Evolutionary conservation across 352 stramenopile species (phyloP).

Genomic region (Bremia lactucae): DNA sequence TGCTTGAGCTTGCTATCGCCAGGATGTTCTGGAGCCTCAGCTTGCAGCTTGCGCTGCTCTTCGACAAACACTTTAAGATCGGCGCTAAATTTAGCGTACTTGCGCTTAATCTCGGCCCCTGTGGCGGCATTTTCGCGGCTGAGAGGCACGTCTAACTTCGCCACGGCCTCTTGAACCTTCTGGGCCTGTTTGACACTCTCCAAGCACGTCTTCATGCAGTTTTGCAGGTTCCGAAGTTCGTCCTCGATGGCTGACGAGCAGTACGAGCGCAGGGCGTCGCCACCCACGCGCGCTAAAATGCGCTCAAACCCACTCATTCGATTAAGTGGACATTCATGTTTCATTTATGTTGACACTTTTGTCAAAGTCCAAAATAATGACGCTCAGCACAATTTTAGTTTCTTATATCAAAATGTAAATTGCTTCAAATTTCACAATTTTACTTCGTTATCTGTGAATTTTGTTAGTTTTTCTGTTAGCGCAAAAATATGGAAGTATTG

Average conservation of each 20-base stretch:
- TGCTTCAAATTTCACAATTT: no score
- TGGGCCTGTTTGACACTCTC: conserved; percentile 45
- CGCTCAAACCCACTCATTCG: conserved; percentile 65
- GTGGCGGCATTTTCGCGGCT: conserved; percentile 41
- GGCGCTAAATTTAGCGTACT: conserved; percentile 36
- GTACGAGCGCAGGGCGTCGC: conserved; percentile 60
- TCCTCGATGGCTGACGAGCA: conserved; percentile 71
- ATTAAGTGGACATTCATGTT: no score
- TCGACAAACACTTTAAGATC: conserved; percentile 41
- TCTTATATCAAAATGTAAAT: no score
- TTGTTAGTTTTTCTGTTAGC: no score
- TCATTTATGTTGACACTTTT: no score
- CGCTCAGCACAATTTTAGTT: no score
- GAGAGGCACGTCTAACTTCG: conserved; percentile 50
- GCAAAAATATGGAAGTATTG: no score
- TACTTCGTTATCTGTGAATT: no score
- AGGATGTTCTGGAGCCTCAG: conserved; percentile 12
- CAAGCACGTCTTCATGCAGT: conserved; percentile 46
- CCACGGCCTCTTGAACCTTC: conserved; percentile 49
- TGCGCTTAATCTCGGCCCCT: conserved; percentile 40
- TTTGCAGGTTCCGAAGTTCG: conserved; percentile 48
- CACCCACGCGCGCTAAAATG: conserved; percentile 54
- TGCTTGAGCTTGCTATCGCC: conserved; percentile 9
- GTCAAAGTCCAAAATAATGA: no score
- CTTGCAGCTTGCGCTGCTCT: conserved; percentile 48